Evolutionary conservation across 2,329 filamentous ascomycete species (phyloP), one percentile per base, ranked within the genome.

Genomic region (Cladosporium colombiae): DNA sequence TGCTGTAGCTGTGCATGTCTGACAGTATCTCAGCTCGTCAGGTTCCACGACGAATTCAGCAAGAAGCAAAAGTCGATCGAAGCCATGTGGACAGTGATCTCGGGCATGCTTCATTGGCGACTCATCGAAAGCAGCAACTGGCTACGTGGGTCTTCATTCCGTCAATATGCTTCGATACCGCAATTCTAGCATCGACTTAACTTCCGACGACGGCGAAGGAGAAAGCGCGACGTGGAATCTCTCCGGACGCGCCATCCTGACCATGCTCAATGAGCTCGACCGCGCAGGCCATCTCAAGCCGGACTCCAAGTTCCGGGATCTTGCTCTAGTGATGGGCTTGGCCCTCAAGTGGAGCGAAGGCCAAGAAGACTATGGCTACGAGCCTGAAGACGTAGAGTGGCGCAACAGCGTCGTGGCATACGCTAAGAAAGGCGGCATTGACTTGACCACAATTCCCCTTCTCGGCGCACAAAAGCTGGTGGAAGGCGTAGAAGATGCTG

Each of bases 291-390:
- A 66, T 35, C 62, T 71, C 21, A 68, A 66, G 31, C 29, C 50
- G 27, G 69, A 71, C 55, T 68, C 67, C 0, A 37, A 65, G n/a
- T 65, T 68, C 49, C 59, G 52, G n/a, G 66, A 72, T 29, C 37
- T 72, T 5, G 58, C 44, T 25, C 61, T 71, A 3, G 69, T 71
- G 37, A 61, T 72, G 59, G 64, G 64, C 14, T 18, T 52, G 25
- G 49, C 49, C 25, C n/a, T 52, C 14, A 23, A 52, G 16, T 52
- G 49, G 49, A 29, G 29, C 67, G 8, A 64, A 21, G 37, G 25
- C 65, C 55, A 29, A 29, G 23, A 52, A 18, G 49, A 52, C 5
- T 33, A 18, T 27, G 25, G 29, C 44, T 23, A 33, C 46, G 23
- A 60, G 10, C 60, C 61, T 5, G n/a, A 60, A 13, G 60, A 49